A percentile compares a stretch with the other conserved stretches of the same genome.
Conservation (phyloP, 768 basidiomycete species). For the Tulasnella sp. region DNA sequence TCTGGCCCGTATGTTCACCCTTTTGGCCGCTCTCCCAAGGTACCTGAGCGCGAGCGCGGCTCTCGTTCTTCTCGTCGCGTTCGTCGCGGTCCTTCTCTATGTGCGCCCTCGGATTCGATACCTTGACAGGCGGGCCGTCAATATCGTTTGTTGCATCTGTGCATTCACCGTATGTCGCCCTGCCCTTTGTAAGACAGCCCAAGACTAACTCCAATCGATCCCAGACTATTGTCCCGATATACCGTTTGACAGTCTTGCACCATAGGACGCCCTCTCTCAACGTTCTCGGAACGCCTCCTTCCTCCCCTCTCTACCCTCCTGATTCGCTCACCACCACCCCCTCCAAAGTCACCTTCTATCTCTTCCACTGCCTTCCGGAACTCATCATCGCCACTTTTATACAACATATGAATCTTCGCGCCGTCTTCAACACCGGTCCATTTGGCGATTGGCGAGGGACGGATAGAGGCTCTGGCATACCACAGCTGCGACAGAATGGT, state of each 20-base stretch:
- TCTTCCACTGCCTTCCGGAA: constrained; percentile 4
- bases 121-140: neutral
- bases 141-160: neutral
- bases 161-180: neutral
- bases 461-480: neutral
- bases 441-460: constrained; percentile 4
- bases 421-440: constrained; percentile 3
- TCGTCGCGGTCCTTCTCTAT: neutral
- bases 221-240: neutral
- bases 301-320: neutral
- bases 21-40: neutral
- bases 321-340: neutral
- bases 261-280: neutral
- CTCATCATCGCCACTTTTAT: neutral
- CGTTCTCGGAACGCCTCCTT: neutral
- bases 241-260: constrained; percentile 1
- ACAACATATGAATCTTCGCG: neutral
- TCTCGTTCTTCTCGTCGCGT: neutral
- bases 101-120: neutral
- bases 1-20: neutral
- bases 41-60: neutral
- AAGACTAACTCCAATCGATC: neutral
- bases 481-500: neutral
- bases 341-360: neutral
- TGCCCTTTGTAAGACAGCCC: neutral